Evolutionary conservation across 2,329 filamentous ascomycete species (phyloP), one percentile per base, ranked within the genome.

Genomic region (Aureobasidium zeae): DNA sequence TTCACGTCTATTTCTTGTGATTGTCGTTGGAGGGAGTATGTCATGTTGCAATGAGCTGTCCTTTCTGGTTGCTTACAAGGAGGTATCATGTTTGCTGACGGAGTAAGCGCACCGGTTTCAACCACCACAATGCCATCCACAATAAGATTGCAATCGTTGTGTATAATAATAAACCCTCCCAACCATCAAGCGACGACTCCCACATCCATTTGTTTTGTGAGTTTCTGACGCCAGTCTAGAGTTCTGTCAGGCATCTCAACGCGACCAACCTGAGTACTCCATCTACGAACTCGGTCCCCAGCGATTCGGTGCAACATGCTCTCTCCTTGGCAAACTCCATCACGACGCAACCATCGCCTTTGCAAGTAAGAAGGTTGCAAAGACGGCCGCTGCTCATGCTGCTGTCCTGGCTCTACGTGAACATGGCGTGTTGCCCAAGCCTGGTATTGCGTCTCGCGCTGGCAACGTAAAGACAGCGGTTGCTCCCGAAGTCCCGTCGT

Each of bases 261-360:
- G 20, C n/a, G n/a, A 17, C 9, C 39, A 34, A 17, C 31, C 39
- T 4, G 39, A 44, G 4, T 44, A 34, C 31, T 16, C 22, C 2
- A 16, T 44, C 39, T 44, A 29, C 28, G 39, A 44, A 16, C 31
- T 44, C 9, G 39, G 39, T 6, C 24, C 17, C 5, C 30, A 44
- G 22, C 39, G 39, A 22, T 44, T 44, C n/a, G 39, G 39, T n/a
- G 39, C 31, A 6, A 44, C 30, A 11, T 44, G 39, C 31, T 35
- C 39, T 5, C 20, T 44, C 3, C 22, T 34, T 16, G 17, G 17
- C 7, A 21, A 12, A 7, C 26, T 25, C 3, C 20, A 44, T 13
- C 9, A 35, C 16, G 39, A 44, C 13, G 30, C 32, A 5, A 35
- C 34, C 7, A 19, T 24, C 24, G 30, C 39, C 5, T 35, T 34